Conservation (phyloP, 2,329 filamentous ascomycete species). For the Cordyceps farinosa region DNA sequence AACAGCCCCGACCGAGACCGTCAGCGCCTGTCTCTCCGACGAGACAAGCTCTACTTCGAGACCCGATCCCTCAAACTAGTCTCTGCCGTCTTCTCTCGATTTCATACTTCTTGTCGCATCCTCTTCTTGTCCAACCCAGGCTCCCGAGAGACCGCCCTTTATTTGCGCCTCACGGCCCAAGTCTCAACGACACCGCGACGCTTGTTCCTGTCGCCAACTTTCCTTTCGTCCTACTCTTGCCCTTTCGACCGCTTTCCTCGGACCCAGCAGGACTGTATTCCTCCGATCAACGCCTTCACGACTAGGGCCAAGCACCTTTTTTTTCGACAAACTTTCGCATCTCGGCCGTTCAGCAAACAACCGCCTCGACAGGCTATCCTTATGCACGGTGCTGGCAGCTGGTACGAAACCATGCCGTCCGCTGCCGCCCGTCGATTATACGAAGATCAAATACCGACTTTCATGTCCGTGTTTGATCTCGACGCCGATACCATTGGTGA, state of each 20-base stretch:
- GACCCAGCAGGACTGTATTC: constrained; percentile 17
- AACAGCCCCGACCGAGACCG: constrained; percentile 1
- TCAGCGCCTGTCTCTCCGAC: constrained; percentile 10
- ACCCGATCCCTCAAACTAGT: not conserved
- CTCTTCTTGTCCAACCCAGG: not conserved
- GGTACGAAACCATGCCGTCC: constrained; percentile 53
- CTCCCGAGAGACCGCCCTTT: not conserved
- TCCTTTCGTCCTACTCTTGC: constrained; percentile 22
- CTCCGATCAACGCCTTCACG: constrained; percentile 13
- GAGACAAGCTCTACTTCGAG: constrained; percentile 1
- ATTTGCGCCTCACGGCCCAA: constrained; percentile 13
- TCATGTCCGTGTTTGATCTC: constrained; percentile 72
- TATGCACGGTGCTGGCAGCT: not conserved
- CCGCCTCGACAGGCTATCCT: not conserved
- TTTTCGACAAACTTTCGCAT: not conserved
- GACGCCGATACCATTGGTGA: constrained; percentile 55
- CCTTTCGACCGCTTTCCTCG: constrained; percentile 21
- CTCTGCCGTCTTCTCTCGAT: not conserved
- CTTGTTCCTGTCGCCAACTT: constrained; percentile 12
- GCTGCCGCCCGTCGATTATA: constrained; percentile 58
- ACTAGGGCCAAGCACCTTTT: not conserved
- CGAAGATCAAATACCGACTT: constrained; percentile 69
- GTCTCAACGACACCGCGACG: constrained; percentile 14
- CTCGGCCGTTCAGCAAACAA: not conserved
- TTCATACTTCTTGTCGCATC: not conserved